phyloP scores from a whole-genome alignment of 176 grass and related monocot species.

The Tillandsia leiboldiana region DNA sequence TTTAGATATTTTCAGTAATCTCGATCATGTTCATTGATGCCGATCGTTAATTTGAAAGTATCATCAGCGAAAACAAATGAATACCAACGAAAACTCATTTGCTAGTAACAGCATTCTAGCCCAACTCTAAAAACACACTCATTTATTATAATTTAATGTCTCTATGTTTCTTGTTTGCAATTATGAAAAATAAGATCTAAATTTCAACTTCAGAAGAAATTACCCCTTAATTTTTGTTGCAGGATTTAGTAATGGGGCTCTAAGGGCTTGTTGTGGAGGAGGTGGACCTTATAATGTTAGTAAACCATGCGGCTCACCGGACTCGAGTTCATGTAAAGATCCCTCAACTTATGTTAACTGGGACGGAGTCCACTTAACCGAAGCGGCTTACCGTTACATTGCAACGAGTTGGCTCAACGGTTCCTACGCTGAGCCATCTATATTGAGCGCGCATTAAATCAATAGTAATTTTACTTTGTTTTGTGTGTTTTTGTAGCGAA shows the following conservation, averaged over 20 bases:
- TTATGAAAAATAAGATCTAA: too few species aligned
- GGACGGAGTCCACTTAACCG: slow-evolving; percentile 86
- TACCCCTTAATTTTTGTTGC: not conserved
- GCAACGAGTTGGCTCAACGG: slow-evolving; percentile 60
- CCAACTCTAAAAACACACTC: too few species aligned
- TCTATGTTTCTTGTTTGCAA: too few species aligned
- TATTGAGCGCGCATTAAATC: not conserved
- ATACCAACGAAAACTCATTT: too few species aligned
- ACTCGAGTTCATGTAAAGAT: slow-evolving; percentile 41
- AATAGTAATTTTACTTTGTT: not conserved
- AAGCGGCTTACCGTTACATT: slow-evolving; percentile 69
- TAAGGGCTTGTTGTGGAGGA: slow-evolving; percentile 61
- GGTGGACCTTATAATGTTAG: slow-evolving; percentile 60
- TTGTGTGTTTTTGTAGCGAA: not conserved
- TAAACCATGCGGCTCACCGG: slow-evolving; percentile 37
- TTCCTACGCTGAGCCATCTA: too few species aligned
- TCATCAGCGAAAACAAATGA: too few species aligned
- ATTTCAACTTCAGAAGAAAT: too few species aligned
- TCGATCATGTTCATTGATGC: too few species aligned
- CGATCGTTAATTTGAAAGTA: too few species aligned
- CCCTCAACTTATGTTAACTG: slow-evolving; percentile 60
- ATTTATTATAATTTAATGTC: too few species aligned
- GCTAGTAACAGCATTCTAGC: too few species aligned
- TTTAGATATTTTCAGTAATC: too few species aligned
- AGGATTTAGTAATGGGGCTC: slow-evolving; percentile 54